These are phyloP conservation scores for Colletotrichum lindemuthianum DNA, from an alignment of 2,329 filamentous ascomycete species.

Conservation along the genomic window DNA sequence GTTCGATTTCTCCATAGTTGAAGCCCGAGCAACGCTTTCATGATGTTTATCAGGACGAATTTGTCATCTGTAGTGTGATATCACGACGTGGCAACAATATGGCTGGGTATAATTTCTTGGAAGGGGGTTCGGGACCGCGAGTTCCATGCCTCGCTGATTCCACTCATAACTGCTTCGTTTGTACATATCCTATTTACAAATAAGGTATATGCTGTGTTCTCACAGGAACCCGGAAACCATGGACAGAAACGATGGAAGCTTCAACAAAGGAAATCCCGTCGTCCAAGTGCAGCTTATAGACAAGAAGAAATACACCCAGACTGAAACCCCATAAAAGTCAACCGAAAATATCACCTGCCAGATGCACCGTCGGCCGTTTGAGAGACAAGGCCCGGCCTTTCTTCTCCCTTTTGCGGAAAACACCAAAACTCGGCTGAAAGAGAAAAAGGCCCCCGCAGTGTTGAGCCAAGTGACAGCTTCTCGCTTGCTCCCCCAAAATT, in stretches of 20 bases:
- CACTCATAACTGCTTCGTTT: constrained; percentile 20
- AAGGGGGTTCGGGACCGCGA: not conserved
- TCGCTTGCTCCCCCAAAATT: not conserved
- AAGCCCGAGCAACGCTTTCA: too few relatives aligned
- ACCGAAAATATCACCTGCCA: not conserved
- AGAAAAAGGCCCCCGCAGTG: not conserved
- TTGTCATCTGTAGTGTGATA: too few relatives aligned
- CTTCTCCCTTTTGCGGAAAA: not conserved
- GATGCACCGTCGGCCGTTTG: constrained; percentile 5
- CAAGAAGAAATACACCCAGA: not conserved
- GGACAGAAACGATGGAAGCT: not conserved
- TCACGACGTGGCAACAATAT: too few relatives aligned
- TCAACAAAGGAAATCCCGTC: not conserved
- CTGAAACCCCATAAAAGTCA: not conserved
- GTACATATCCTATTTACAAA: constrained; percentile 27
- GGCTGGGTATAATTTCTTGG: too few relatives aligned
- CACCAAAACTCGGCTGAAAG: not conserved
- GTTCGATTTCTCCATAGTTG: too few relatives aligned
- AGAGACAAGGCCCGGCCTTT: constrained; percentile 31
- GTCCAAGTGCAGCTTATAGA: constrained; percentile 6
- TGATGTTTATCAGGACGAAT: too few relatives aligned
- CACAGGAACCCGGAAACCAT: not conserved
- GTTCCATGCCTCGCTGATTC: constrained; percentile 22
- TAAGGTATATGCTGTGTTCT: not conserved
- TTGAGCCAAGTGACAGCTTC: constrained; percentile 2